Conservation (phyloP, 352 stramenopile genomes). For the Pythium volutum region DNA sequence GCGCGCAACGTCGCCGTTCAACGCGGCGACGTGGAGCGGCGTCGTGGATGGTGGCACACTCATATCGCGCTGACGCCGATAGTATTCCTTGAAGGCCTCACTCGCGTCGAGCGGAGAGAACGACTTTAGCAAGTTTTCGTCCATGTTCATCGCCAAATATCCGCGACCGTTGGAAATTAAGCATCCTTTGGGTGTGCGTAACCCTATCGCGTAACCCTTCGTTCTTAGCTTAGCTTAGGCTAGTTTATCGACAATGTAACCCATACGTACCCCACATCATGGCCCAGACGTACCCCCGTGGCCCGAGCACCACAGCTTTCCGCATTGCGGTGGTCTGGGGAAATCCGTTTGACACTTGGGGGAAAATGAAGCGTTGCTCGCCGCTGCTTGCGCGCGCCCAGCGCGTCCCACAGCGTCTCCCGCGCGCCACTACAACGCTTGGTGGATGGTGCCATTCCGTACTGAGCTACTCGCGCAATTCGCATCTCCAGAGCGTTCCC, state of each 20-base stretch:
- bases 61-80: constrained; percentile 1
- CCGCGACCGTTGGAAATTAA: too few species aligned
- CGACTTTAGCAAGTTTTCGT: constrained; percentile 1
- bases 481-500: not conserved
- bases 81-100: constrained; percentile 21
- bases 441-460: not conserved
- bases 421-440: not conserved
- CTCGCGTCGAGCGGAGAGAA: constrained; percentile 19
- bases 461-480: not conserved
- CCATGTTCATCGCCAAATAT: not conserved
- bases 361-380: constrained; percentile 17
- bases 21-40: constrained; percentile 20
- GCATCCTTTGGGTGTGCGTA: too few species aligned
- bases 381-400: constrained; percentile 17
- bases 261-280: not conserved
- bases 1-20: constrained; percentile 12
- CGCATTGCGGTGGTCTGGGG: constrained; percentile 21
- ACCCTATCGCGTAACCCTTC: not conserved
- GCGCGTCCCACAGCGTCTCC: constrained; percentile 1
- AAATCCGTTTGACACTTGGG: not conserved
- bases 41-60: not conserved
- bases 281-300: not conserved
- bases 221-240: not conserved
- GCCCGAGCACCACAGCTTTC: constrained; percentile 12
- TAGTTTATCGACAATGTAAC: not conserved